A percentile compares a stretch with the other conserved stretches of the same genome.
These are phyloP conservation scores for Calonectria pauciramosa DNA, from an alignment of 2,329 filamentous ascomycete species.

Conservation along the genomic window DNA sequence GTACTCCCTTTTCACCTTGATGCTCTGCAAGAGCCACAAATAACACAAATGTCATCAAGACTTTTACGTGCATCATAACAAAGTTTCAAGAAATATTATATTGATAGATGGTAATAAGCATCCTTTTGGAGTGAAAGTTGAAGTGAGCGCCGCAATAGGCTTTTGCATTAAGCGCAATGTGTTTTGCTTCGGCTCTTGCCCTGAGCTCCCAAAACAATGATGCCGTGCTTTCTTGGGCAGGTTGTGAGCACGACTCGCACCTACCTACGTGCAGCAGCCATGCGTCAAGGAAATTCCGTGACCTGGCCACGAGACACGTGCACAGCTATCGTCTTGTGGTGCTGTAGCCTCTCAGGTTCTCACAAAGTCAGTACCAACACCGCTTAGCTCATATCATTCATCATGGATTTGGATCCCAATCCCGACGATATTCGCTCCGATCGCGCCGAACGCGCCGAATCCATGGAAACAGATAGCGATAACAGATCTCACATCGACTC, in stretches of 20 bases:
- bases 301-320: neutral
- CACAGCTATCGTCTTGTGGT: neutral
- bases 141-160: neutral
- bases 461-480: neutral
- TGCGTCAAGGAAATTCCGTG: neutral
- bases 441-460: neutral
- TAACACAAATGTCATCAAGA: too few species aligned
- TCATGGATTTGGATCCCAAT: neutral
- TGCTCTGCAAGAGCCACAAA: too few species aligned
- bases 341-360: neutral
- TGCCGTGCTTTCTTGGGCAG: neutral
- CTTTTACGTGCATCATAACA: too few species aligned
- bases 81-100: too few species aligned
- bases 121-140: too few species aligned
- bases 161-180: neutral
- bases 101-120: too few species aligned
- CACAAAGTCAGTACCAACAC: neutral
- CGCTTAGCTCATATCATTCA: neutral
- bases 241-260: neutral
- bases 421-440: neutral
- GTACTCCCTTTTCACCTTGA: too few species aligned
- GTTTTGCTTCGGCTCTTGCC: neutral
- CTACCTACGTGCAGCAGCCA: neutral
- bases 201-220: neutral
- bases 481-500: rapidly evolving